Base-by-base conservation (phyloP, 2,329 filamentous ascomycete genomes). In the Colletotrichum costaricense region DNA sequence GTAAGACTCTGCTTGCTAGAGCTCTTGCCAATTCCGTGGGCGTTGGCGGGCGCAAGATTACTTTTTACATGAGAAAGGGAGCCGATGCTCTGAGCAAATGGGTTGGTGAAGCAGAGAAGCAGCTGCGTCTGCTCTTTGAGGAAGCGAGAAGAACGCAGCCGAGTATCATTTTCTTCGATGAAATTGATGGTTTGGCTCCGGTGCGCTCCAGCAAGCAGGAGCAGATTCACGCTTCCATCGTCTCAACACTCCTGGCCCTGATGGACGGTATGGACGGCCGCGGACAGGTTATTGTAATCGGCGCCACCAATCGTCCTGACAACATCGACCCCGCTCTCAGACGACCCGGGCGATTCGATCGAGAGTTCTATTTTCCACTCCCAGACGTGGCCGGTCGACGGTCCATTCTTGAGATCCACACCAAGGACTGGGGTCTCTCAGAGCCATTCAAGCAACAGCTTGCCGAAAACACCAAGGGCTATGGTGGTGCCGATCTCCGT, bases 221-320 rank as follows among this genome's bases (percentile, higher is more conserved):
- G 81, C 97, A 99, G 83, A 98, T 98, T 73, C 97, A 99, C 83
- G 95, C 97, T 6, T 98, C 96, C 2, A 99, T 99, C 76, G 96
- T 98, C 16, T 97, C 95, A 2, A 98, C 95, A 1, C 85, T 98
- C n/a, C 86, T 98, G 73, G 95, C 95, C 1, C 84, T 98, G 78
- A 98, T 98, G 95, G 95, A 98, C 82, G 95, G 95, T 75, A 98
- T 98, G 95, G 96, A 98, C 79, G 95, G 95, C n/a, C 93, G 95
- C 81, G 96, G 96, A 35, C 97, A 99, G 82, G 97, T 99, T 74
- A 97, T 99, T 80, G 95, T 99, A 46, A 98, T 99, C 78, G 97
- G 97, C 76, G 97, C 97, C n/a, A 99, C 96, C 71, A 99, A 99
- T 81, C 92, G 96, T 76, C 96, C 97, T 0, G 96, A 98, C 82